A percentile compares a stretch with the other conserved stretches of the same genome.
phyloP scores from a whole-genome alignment of 768 basidiomycete genomes.

The Psilocybe tampanensis region DNA sequence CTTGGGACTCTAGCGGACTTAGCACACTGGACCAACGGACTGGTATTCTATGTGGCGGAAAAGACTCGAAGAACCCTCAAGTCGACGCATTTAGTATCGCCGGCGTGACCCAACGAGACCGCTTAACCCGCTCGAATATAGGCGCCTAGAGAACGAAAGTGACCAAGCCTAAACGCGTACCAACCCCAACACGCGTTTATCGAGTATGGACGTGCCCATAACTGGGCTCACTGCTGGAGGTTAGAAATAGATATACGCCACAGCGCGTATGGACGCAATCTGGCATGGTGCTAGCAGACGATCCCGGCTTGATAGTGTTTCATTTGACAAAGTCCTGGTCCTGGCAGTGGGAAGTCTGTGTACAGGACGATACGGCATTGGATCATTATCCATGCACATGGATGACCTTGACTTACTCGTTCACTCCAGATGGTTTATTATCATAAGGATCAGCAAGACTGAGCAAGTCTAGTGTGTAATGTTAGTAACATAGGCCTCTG shows the following conservation, averaged over 20 bases:
- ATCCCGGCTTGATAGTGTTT: not conserved
- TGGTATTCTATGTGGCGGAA: not conserved
- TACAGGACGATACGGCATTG: no score
- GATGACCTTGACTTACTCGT: no score
- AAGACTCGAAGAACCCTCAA: not conserved
- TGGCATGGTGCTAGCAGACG: not conserved
- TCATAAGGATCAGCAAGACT: no score
- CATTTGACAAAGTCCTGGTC: not conserved
- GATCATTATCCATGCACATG: no score
- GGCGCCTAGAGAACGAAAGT: not conserved
- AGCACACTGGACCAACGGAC: not conserved
- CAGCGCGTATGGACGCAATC: not conserved
- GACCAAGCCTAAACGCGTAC: not conserved
- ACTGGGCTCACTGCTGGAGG: not conserved
- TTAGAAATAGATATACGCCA: not conserved
- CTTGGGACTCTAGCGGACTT: no score
- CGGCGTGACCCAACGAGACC: not conserved
- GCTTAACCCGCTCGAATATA: not conserved
- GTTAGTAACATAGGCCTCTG: no score
- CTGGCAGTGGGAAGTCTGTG: no score
- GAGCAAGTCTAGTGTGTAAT: no score
- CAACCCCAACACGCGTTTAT: constrained; percentile 12
- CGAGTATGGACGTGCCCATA: constrained; percentile 7
- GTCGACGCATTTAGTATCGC: not conserved
- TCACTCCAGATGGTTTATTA: no score